Conservation (phyloP, 2,329 filamentous ascomycete genomes). For the Aspergillus quadricinctus region DNA sequence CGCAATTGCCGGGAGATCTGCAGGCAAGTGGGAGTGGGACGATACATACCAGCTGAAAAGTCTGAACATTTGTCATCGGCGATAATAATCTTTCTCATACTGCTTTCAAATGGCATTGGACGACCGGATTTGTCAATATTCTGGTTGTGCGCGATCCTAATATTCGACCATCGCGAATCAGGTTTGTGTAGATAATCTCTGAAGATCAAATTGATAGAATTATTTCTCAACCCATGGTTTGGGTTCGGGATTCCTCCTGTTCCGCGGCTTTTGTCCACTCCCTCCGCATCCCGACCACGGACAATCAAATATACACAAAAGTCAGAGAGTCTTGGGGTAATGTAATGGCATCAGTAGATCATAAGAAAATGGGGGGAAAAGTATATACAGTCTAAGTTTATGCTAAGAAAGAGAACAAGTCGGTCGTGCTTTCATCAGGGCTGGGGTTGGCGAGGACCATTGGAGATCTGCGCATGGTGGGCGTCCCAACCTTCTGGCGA, state of each 20-base stretch:
- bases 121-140: not conserved
- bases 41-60: not conserved
- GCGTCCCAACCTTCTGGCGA: slow-evolving; percentile 10
- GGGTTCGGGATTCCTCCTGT: no score
- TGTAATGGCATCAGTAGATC: not conserved
- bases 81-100: not conserved
- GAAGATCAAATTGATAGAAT: not conserved
- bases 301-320: not conserved
- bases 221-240: not conserved
- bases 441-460: slow-evolving; percentile 1
- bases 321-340: not conserved
- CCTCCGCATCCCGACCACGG: no score
- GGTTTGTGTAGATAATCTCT: not conserved
- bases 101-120: not conserved
- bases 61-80: no score
- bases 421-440: slow-evolving; percentile 5
- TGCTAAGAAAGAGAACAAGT: not conserved
- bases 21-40: not conserved
- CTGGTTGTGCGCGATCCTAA: not conserved
- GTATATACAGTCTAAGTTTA: not conserved
- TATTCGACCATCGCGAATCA: not conserved
- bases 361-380: not conserved
- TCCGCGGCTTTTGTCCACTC: no score
- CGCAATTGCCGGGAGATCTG: not conserved
- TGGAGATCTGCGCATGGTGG: not conserved